These are phyloP conservation scores for Fusarium clavum DNA, from an alignment of 2,329 filamentous ascomycete species.

Conservation along the genomic window DNA sequence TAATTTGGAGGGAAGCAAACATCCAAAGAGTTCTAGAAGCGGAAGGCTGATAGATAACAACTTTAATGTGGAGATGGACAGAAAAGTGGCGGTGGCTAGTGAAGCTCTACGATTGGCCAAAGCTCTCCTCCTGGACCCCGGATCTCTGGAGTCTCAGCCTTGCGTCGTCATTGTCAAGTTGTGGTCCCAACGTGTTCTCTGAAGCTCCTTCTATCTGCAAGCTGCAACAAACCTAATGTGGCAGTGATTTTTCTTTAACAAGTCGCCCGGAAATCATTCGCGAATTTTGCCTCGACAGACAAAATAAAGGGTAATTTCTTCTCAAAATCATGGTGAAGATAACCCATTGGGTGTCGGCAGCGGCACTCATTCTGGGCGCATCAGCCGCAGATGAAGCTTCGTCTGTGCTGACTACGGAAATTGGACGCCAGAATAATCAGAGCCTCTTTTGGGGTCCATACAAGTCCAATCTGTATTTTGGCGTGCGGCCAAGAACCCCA, in stretches of 20 bases:
- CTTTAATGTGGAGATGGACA: constrained; percentile 13
- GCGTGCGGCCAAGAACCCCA: constrained; percentile 82
- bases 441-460: constrained; percentile 97
- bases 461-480: constrained; percentile 93
- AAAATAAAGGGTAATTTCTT: neutral
- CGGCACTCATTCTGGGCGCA: constrained; percentile 45
- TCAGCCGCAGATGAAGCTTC: constrained; percentile 49
- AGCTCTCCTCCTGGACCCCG: constrained; percentile 33
- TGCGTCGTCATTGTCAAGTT: constrained; percentile 37
- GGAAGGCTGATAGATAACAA: constrained; percentile 35
- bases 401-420: constrained; percentile 59
- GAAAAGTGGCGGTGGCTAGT: constrained; percentile 40
- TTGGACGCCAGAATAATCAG: constrained; percentile 74
- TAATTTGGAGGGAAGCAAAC: neutral
- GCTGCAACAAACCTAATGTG: constrained; percentile 17
- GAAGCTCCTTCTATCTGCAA: constrained; percentile 13
- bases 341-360: constrained; percentile 48
- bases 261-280: neutral
- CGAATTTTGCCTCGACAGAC: too few species aligned
- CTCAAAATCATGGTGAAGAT: constrained; percentile 48
- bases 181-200: constrained; percentile 42
- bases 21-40: constrained; percentile 22
- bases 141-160: constrained; percentile 41
- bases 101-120: constrained; percentile 36
- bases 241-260: constrained; percentile 7